Base-by-base conservation (phyloP, 2,329 filamentous ascomycete species). In the Talaromyces sp. region DNA sequence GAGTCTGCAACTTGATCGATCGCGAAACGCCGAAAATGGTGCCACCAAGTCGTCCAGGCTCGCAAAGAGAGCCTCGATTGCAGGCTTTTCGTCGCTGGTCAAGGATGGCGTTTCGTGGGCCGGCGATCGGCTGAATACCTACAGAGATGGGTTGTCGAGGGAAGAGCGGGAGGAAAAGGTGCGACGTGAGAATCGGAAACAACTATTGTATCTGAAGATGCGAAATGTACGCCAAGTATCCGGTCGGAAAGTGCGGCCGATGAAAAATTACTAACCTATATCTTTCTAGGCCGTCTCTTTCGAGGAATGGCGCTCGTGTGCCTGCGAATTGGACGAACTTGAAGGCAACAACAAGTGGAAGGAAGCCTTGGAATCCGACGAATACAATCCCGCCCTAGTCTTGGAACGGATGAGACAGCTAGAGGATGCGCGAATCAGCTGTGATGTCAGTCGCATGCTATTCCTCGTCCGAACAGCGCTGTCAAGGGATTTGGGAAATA, bases 311-410 rank as follows among this genome's bases (percentile, higher is more conserved):
- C 85, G 89, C 69, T 81, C 81, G 17, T 90, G 91, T 10, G 93
- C 93, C 2, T 83, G 83, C 50, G 89, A 93, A 73, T 85, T 97
- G 50, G 93, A 97, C 73, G 76, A 83, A 10, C 80, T 97, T 15
- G 92, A 97, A 74, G 89, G 89, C 54, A 92, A 94, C 73, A 88
- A 94, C 69, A 79, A 82, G 33, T 97, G 93, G 93, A 97, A 97
- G 75, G 76, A 82, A 37, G 86, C 91, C 60, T 78, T 85, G 9
- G 82, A 86, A 60, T 87, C 84, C n/a, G 80, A 84, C 56, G 89
- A 93, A 70, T 95, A 93, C 75, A 87, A 94, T 71, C 85, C 87
- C 0, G 80, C 81, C 0, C 80, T 96, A 9, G 86, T 97, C 49
- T 82, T 88, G 68, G 81, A 85, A 37, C 87, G 91, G n/a, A 80